A percentile compares a stretch with the other conserved stretches of the same genome.
phyloP scores from a whole-genome alignment of 306 rosid species.

The Luffa acutangula region DNA sequence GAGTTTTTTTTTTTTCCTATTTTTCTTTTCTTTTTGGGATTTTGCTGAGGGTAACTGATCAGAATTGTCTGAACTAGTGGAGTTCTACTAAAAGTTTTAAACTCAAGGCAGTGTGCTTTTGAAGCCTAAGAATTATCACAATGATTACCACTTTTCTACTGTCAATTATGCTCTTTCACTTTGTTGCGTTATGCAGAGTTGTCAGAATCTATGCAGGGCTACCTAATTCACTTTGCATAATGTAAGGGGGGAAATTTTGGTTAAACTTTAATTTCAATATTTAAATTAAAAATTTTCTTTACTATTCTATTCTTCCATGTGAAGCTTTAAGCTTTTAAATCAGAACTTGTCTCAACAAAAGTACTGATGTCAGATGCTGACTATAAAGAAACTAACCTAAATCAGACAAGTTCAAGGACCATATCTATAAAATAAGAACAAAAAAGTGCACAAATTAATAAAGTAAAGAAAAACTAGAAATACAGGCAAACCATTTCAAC shows the following conservation, averaged over 20 bases:
- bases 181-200: conserved; percentile 7
- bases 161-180: conserved; percentile 7
- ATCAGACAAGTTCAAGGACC: neutral
- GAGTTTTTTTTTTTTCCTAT: neutral
- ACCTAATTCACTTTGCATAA: conserved; percentile 7
- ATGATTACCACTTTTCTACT: conserved; percentile 10
- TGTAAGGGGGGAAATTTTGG: neutral
- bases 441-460: neutral
- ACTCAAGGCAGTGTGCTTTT: neutral
- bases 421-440: neutral
- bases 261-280: neutral
- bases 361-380: neutral
- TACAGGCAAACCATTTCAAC: conserved; percentile 5
- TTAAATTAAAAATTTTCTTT: neutral
- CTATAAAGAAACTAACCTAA: neutral
- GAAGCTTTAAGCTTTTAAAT: neutral
- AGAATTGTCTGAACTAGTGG: neutral
- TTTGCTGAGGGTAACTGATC: neutral
- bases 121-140: conserved; percentile 12
- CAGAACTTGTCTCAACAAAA: neutral
- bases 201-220: conserved; percentile 6
- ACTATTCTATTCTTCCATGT: neutral
- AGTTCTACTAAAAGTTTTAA: neutral
- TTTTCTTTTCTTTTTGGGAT: neutral
- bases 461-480: neutral